A percentile compares a stretch with the other conserved stretches of the same genome.
Evolutionary conservation across 2,329 filamentous ascomycete genomes (phyloP).

Genomic region (Massarina eburnea): DNA sequence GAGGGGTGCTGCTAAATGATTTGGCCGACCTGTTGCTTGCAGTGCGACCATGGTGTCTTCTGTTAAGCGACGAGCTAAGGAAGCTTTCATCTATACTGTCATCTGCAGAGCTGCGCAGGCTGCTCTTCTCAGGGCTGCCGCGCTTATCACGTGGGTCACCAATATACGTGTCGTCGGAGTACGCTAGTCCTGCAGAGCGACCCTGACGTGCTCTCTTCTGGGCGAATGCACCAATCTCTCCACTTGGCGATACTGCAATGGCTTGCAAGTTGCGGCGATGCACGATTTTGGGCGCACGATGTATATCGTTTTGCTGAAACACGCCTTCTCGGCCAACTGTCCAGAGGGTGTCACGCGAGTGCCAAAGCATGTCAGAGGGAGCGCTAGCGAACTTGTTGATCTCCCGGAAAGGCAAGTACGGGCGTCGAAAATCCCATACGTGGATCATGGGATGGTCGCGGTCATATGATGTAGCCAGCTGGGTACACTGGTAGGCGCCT

Average conservation of each 20-base stretch:
- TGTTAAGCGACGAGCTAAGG: constrained; percentile 50
- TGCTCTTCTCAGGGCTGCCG: constrained; percentile 50
- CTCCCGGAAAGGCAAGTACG: constrained; percentile 63
- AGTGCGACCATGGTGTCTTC: constrained; percentile 50
- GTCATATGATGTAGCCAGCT: constrained; percentile 64
- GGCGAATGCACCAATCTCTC: constrained; percentile 57
- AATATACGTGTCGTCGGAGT: constrained; percentile 40
- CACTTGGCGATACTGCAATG: constrained; percentile 59
- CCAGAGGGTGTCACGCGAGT: constrained; percentile 65
- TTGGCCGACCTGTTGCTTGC: constrained; percentile 53
- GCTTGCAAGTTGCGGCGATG: constrained; percentile 60
- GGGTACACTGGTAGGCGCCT: constrained; percentile 61
- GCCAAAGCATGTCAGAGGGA: constrained; percentile 64
- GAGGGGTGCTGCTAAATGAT: constrained; percentile 57
- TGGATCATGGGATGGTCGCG: constrained; percentile 62
- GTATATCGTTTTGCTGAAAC: constrained; percentile 65
- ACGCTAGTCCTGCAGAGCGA: constrained; percentile 44
- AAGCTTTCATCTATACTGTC: constrained; percentile 60
- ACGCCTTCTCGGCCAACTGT: constrained; percentile 63
- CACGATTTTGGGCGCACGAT: constrained; percentile 60
- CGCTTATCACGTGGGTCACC: constrained; percentile 47
- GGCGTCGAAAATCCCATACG: constrained; percentile 65
- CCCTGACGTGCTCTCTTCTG: constrained; percentile 53
- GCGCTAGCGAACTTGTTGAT: constrained; percentile 58
- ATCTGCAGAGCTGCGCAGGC: constrained; percentile 56